A percentile compares a stretch with the other conserved stretches of the same genome.
Evolutionary conservation across 331 rosid genomes (phyloP).

Genomic region (Stylosanthes scabra): DNA sequence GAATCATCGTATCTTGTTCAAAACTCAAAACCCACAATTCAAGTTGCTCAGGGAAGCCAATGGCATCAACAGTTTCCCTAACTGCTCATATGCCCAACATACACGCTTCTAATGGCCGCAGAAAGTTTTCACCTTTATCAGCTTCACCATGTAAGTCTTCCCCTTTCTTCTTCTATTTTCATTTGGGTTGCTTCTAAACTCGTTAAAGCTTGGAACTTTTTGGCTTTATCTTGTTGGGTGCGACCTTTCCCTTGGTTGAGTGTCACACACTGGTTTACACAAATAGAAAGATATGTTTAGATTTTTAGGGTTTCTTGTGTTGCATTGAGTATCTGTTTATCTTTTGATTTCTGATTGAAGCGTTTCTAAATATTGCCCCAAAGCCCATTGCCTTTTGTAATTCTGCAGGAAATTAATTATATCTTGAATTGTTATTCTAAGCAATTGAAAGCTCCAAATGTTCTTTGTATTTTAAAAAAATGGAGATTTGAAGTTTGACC

Average conservation of each 20-base stretch:
- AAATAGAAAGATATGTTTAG: not conserved
- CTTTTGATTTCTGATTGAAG: not conserved
- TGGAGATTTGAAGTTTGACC: not conserved
- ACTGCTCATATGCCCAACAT: constrained; percentile 48
- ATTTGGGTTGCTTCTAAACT: constrained; percentile 31
- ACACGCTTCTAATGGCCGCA: constrained; percentile 47
- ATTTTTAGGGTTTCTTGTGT: not conserved
- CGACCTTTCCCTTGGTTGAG: not conserved
- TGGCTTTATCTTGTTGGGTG: not conserved
- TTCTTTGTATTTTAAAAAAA: not conserved
- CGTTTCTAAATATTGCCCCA: not conserved
- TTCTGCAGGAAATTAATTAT: not conserved
- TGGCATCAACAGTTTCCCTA: constrained; percentile 51
- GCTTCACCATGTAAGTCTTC: constrained; percentile 42
- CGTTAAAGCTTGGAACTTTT: constrained; percentile 8
- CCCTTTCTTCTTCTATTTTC: constrained; percentile 30
- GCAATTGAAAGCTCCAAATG: not conserved
- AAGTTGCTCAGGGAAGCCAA: constrained; percentile 4
- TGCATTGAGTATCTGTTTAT: not conserved
- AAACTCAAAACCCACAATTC: constrained; percentile 1
- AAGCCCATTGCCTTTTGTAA: not conserved
- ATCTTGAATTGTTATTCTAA: constrained; percentile 18
- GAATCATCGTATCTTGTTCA: no score
- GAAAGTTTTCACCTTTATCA: constrained; percentile 40
- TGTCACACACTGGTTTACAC: no score